These are phyloP conservation scores for Eucalyptus guilfoylei DNA, from an alignment of 345 rosid species.

Conservation along the genomic window DNA sequence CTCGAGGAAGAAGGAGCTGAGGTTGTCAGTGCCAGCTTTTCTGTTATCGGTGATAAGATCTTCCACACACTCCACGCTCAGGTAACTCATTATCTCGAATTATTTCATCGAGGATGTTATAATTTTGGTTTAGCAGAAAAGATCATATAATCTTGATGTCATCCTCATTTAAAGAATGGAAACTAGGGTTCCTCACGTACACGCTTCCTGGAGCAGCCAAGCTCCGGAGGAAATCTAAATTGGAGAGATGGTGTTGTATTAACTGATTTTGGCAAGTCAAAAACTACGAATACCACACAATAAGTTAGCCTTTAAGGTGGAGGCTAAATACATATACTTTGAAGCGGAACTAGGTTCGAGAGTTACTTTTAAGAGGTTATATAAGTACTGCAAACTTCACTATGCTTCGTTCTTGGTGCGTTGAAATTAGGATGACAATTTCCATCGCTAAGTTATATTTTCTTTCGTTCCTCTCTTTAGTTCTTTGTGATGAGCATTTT, in stretches of 20 bases:
- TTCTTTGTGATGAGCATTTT: neutral
- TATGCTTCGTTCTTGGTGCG: neutral
- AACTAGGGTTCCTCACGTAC: neutral
- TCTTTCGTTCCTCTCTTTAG: neutral
- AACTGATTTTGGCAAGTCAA: neutral
- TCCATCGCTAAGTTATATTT: neutral
- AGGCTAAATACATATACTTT: neutral
- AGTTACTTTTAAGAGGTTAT: neutral
- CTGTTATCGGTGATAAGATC: slow-evolving; percentile 24
- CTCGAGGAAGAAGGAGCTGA: slow-evolving; percentile 50
- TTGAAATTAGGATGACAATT: neutral
- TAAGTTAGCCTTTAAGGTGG: neutral
- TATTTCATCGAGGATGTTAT: neutral
- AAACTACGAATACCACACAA: neutral
- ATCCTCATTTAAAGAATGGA: neutral
- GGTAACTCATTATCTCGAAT: neutral
- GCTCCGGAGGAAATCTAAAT: neutral
- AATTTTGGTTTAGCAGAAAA: neutral
- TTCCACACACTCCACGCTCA: slow-evolving; percentile 44
- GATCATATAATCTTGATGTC: neutral
- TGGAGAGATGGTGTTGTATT: neutral
- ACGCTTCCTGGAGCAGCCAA: neutral
- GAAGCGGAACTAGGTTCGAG: neutral
- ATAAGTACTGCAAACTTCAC: neutral
- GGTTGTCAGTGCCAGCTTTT: slow-evolving; percentile 31